Evolutionary conservation across 805 yeast species (phyloP).

Genomic region (Candida namnaoensis): DNA sequence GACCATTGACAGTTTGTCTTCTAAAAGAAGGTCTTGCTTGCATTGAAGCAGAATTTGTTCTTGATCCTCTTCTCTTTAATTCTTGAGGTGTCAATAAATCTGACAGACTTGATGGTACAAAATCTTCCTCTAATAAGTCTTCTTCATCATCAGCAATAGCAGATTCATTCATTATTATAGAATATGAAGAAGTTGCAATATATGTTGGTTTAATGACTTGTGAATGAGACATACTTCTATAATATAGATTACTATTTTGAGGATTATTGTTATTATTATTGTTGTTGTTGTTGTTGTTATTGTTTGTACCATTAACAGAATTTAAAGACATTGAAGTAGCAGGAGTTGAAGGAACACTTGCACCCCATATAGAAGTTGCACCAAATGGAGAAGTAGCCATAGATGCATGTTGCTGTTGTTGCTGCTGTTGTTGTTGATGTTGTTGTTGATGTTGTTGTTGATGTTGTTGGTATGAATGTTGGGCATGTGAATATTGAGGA

Average conservation of each 20-base stretch:
- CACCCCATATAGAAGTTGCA: conserved; percentile 1
- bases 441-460: conserved; percentile 1
- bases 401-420: not conserved
- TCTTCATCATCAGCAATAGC: conserved; percentile 30
- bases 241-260: not conserved
- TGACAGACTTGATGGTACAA: conserved; percentile 73
- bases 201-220: not conserved
- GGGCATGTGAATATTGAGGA: not conserved
- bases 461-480: conserved; percentile 1
- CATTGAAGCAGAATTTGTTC: conserved; percentile 32
- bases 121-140: conserved; percentile 54
- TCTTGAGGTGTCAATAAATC: conserved; percentile 82
- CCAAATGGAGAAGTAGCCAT: conserved; percentile 1
- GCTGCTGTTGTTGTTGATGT: not conserved
- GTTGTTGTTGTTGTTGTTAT: not conserved
- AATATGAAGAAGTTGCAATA: not conserved
- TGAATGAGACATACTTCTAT: conserved; percentile 1
- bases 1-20: not conserved
- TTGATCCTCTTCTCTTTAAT: conserved; percentile 56
- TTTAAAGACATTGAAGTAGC: no score
- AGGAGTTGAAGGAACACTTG: no score
- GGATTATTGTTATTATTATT: not conserved
- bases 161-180: conserved; percentile 4
- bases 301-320: not conserved
- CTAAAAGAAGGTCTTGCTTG: conserved; percentile 20